phyloP scores from a whole-genome alignment of 75 land plant species.

The Larix kaempferi region DNA sequence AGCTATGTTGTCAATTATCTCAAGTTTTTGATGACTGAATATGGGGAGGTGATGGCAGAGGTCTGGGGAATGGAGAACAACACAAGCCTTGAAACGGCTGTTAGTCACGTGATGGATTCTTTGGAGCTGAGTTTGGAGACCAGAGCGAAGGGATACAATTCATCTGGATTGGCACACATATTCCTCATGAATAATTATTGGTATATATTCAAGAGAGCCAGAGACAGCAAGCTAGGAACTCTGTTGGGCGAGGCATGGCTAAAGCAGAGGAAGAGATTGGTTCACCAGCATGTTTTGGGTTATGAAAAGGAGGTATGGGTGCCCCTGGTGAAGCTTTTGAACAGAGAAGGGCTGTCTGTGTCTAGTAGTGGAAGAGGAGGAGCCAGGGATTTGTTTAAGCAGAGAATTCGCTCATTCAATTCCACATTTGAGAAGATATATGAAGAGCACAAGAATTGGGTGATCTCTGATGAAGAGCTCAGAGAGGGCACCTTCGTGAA shows the following conservation, averaged over 20 bases:
- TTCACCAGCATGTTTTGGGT: slow-evolving; percentile 26
- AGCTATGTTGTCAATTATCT: slow-evolving; percentile 38
- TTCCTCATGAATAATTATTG: slow-evolving; percentile 42
- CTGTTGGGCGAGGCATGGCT: slow-evolving; percentile 34
- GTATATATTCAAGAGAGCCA: slow-evolving; percentile 27
- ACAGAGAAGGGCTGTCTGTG: slow-evolving; percentile 21
- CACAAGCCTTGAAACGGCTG: slow-evolving; percentile 9
- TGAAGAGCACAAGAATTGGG: slow-evolving; percentile 25
- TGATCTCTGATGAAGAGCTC: slow-evolving; percentile 28
- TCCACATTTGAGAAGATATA: slow-evolving; percentile 25
- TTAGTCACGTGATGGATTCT: slow-evolving; percentile 8
- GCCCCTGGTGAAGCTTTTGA: slow-evolving; percentile 18
- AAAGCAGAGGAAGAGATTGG: slow-evolving; percentile 21
- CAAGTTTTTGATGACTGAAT: slow-evolving; percentile 13
- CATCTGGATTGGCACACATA: slow-evolving; percentile 24
- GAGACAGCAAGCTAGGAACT: slow-evolving; percentile 33
- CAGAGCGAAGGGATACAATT: slow-evolving; percentile 18
- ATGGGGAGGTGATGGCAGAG: slow-evolving; percentile 1
- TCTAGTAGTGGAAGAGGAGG: slow-evolving; percentile 26
- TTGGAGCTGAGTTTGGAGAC: slow-evolving; percentile 16
- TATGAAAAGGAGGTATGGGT: slow-evolving; percentile 42
- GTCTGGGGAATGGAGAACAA: not conserved
- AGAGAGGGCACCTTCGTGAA: slow-evolving; percentile 19
- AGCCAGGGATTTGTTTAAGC: slow-evolving; percentile 24
- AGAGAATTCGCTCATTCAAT: slow-evolving; percentile 28